Evolutionary conservation across 495 filamentous ascomycete genomes (phyloP), one percentile per base, ranked within the genome.

Genomic region (Oidiodendron maius): DNA sequence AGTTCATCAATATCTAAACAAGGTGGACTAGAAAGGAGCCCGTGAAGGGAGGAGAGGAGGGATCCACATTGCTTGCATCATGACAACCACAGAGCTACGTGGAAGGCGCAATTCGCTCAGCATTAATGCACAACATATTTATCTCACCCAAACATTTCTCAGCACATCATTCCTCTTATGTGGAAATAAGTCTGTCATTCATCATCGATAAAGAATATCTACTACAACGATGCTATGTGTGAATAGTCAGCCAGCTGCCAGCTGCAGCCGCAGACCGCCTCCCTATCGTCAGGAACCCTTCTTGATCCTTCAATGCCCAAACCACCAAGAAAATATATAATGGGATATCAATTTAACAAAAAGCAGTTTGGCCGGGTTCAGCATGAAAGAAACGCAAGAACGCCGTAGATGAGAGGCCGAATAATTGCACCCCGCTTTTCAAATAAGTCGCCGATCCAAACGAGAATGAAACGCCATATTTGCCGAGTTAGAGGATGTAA

Each of bases 271-370:
- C 3, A 25, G 15, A 24, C 32, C 23, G 30, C 24, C 40, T 22
- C 40, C 40, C 40, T 39, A 36, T 2, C 47, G 18, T 10, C 46
- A 3, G 15, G 35, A 15, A 4, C 2, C 16, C 34, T 30, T 21
- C 36, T 20, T 28, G 13, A 39, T 22, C 24, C 11, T 18, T 6
- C 28, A 3, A 10, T 10, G 6, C 40, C 12, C 26, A 13, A 11
- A 23, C 8, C 22, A 15, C 4, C 36, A 49, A 13, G 11, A 5
- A 18, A 24, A 38, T 46, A 57, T n/a, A 17, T 38, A 52, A 37
- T 13, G 39, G 55, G 55, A 54, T 54, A 58, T 58, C 55, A 58
- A 58, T 39, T 58, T 36, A 48, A 49, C 13, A 3, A 41, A 44
- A 24, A n/a, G 34, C 20, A 26, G 17, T 10, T 3, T n/a, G n/a